phyloP scores from a whole-genome alignment of 164 flowering plant genomes.

The Vitis cinerea region DNA sequence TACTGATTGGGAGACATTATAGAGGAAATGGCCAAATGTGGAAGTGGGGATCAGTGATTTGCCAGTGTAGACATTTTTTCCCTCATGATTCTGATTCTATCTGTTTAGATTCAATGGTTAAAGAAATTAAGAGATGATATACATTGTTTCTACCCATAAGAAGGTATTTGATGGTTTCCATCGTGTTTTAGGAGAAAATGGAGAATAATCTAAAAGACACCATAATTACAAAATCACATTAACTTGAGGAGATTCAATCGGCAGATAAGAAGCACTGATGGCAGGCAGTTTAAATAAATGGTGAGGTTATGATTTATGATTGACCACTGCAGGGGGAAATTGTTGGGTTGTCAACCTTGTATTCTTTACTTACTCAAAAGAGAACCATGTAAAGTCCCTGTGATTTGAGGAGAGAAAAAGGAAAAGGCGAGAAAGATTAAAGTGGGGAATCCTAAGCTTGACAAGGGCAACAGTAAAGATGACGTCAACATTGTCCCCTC shows the following conservation, averaged over 20 bases:
- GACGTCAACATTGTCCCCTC: slow-evolving; percentile 42
- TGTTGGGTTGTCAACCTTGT: slow-evolving; percentile 23
- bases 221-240: not conserved
- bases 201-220: not conserved
- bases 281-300: slow-evolving; percentile 11
- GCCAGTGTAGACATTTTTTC: no score
- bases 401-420: slow-evolving; percentile 15
- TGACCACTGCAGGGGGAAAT: slow-evolving; percentile 11
- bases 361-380: slow-evolving; percentile 17
- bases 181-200: no score
- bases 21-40: no score
- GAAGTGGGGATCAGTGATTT: no score
- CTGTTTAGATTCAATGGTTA: no score
- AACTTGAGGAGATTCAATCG: not conserved
- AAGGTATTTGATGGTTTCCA: no score
- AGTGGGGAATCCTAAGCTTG: slow-evolving; percentile 50
- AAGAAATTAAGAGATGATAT: no score
- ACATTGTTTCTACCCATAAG: no score
- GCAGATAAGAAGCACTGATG: slow-evolving; percentile 6
- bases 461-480: slow-evolving; percentile 29
- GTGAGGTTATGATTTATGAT: slow-evolving; percentile 12
- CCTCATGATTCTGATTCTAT: no score
- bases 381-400: slow-evolving; percentile 32
- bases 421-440: slow-evolving; percentile 15
- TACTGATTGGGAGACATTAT: not conserved